Conservation (phyloP, 306 rosid species). For the Glycyrrhiza uralensis region DNA sequence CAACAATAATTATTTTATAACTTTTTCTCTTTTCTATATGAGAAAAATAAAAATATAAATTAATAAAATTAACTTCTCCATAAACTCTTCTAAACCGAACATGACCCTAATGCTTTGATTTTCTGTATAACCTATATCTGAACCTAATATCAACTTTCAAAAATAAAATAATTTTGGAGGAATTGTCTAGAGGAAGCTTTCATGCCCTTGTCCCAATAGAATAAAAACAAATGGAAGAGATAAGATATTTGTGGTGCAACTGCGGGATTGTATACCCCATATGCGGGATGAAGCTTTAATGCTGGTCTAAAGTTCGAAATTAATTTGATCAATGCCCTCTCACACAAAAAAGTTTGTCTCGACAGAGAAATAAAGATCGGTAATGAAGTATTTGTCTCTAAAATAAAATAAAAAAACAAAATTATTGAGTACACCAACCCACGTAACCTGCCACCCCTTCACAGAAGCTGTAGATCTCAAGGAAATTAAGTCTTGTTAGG, state of each 20-base stretch:
- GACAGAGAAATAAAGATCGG: neutral
- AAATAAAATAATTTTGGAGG: neutral
- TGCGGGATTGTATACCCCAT: conserved; percentile 25
- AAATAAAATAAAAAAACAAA: neutral
- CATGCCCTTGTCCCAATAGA: conserved; percentile 1
- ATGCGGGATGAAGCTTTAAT: conserved; percentile 18
- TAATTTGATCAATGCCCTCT: conserved; percentile 6
- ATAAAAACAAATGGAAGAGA: conserved; percentile 16
- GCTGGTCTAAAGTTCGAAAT: neutral
- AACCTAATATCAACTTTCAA: neutral
- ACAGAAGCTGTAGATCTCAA: neutral
- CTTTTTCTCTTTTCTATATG: too few species aligned
- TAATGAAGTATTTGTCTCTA: neutral
- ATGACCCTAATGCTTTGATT: neutral
- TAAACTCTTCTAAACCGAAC: too few species aligned
- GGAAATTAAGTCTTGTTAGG: neutral
- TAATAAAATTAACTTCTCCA: too few species aligned
- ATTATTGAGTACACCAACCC: neutral
- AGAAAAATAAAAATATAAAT: too few species aligned
- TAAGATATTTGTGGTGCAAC: conserved; percentile 36
- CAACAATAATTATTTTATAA: too few species aligned
- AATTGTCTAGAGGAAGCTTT: neutral
- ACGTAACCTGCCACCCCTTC: neutral
- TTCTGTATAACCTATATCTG: neutral
- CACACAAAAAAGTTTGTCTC: conserved; percentile 5